Evolutionary conservation across 352 stramenopile genomes (phyloP), one percentile per base, ranked within the genome.

Genomic region (Pythium oligandrum): DNA sequence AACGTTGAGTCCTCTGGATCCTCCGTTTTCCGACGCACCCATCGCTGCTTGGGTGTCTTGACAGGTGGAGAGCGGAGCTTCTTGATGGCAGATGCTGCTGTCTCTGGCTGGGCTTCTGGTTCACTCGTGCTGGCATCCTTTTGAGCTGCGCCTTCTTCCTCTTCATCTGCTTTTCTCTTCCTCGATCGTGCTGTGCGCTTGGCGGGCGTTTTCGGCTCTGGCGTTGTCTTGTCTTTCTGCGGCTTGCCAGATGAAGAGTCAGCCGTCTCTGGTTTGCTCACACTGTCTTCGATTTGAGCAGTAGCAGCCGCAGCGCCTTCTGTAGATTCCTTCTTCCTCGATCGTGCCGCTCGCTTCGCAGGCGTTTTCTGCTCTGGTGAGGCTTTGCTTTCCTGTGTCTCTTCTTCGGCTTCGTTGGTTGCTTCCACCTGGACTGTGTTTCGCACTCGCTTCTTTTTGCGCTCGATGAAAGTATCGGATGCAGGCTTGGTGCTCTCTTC

Each of bases 31-130:
- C 55, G 47, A 31, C 40, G 9, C 26, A 61, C 34, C 55, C 55
- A 61, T 3, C 47, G 55, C 55, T 61, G 55, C 40, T 61, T 61
- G 3, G 55, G 55, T n/a, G 53, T 60, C 45, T 60, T 60, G 38
- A 60, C 46, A 26, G 45, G 53, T 11, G 53, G 53, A 7, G 53
- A 53, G 1, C 53, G 45, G 17, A 47, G 45, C 32, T 43, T 11
- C 40, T 53, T 60, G 9, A 35, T 44, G 4, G 53, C 53, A 42
- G 12, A 42, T 42, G 38, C 7, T 42, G 7, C 38, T 12, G 38
- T 42, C 38, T 42, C 38, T 8, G 38, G 38, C 38, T 12, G 38
- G 38, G 7, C 38, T 12, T 42, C 17, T 42, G 38, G 38, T 42
- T 42, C 38, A 8, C 38, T 42, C 38, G 12, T 12, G 7, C 38